Conservation (phyloP, 805 yeast genomes). For the Cephaloascus albidus region DNA sequence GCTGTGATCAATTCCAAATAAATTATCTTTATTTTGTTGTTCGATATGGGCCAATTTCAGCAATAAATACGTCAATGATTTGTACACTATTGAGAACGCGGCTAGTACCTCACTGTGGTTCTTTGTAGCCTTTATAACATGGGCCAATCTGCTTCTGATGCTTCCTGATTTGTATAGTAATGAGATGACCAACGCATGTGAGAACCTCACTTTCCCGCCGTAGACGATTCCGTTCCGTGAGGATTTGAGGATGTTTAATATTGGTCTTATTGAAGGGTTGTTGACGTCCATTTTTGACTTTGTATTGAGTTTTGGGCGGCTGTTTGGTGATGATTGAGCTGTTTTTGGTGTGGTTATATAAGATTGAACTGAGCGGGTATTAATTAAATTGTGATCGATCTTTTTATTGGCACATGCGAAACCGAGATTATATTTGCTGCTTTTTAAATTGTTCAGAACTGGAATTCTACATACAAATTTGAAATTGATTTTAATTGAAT, state of each 20-base stretch:
- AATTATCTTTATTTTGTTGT: slow-evolving; percentile 14
- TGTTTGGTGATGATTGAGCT: too few species aligned
- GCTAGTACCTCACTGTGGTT: slow-evolving; percentile 51
- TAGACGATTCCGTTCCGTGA: slow-evolving; percentile 44
- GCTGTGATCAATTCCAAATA: slow-evolving; percentile 32
- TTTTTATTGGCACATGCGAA: too few species aligned
- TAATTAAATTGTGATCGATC: too few species aligned
- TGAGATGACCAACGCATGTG: slow-evolving; percentile 57
- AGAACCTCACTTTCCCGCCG: slow-evolving; percentile 53
- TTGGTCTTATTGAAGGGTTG: neutral
- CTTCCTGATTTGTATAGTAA: slow-evolving; percentile 47
- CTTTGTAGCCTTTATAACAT: slow-evolving; percentile 41
- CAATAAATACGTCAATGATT: slow-evolving; percentile 22
- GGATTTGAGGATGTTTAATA: slow-evolving; percentile 12
- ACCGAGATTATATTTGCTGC: too few species aligned
- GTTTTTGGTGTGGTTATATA: too few species aligned
- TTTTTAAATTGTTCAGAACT: too few species aligned
- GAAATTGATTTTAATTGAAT: too few species aligned
- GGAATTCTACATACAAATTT: too few species aligned
- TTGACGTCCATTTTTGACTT: neutral
- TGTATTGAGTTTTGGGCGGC: too few species aligned
- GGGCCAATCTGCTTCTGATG: slow-evolving; percentile 28
- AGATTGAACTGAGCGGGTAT: too few species aligned
- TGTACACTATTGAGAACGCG: slow-evolving; percentile 44
- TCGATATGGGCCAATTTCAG: slow-evolving; percentile 23